Evolutionary conservation across 257 asterid species (phyloP).

Genomic region (Pogostemon cablin): DNA sequence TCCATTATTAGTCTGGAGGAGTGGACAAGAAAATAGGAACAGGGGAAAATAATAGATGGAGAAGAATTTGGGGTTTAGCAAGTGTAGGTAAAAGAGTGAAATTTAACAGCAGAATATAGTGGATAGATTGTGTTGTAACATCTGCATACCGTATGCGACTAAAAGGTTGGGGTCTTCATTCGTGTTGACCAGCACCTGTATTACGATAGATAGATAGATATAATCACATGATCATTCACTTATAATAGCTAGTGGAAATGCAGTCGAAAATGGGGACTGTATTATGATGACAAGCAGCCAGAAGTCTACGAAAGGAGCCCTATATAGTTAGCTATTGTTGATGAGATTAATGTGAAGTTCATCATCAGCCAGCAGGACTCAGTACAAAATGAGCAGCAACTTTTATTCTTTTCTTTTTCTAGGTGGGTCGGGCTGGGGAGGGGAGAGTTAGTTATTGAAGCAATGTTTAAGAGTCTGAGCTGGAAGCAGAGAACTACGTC

Average conservation of each 20-base stretch:
- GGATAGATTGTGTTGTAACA: background rate
- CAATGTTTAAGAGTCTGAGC: background rate
- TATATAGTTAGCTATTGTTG: background rate
- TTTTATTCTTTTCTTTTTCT: background rate
- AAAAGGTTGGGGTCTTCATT: constrained; percentile 76
- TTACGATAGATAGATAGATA: constrained; percentile 23
- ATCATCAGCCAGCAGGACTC: background rate
- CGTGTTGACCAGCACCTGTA: constrained; percentile 82
- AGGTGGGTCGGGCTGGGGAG: background rate
- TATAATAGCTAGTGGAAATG: background rate
- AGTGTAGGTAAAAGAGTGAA: constrained; percentile 5
- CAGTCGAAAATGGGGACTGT: background rate
- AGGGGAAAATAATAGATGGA: background rate
- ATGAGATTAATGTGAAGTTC: background rate
- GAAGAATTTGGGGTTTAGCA: background rate
- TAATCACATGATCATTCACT: constrained; percentile 11
- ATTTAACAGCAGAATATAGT: background rate
- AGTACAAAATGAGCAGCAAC: background rate
- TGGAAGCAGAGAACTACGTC: background rate
- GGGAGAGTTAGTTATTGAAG: background rate
- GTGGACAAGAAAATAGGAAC: background rate
- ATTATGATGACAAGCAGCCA: too few relatives aligned
- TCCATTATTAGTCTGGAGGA: constrained; percentile 1
- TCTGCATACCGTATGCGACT: constrained; percentile 80
- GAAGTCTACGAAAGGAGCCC: too few relatives aligned